Percentiles rank a stretch among this genome's conserved stretches.
Conservation (phyloP, 805 yeast genomes). For the Yamadazyma philogaea region DNA sequence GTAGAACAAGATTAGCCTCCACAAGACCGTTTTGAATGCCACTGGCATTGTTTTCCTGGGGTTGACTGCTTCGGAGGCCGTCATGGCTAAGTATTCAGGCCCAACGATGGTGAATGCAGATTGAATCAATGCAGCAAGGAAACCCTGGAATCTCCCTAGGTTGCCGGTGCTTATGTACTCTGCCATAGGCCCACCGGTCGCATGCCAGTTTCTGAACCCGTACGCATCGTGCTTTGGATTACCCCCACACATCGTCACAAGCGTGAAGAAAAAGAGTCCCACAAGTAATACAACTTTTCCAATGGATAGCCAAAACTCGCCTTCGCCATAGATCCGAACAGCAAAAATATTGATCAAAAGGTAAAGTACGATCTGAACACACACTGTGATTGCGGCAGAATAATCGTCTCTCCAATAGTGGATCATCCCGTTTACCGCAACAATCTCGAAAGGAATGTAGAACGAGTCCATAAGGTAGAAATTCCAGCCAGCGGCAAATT, state of each 20-base stretch:
- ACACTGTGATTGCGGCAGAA: constrained; percentile 47
- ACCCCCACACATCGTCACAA: constrained; percentile 37
- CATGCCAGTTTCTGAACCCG: constrained; percentile 35
- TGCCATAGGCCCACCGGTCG: constrained; percentile 37
- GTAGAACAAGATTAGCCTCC: constrained; percentile 36
- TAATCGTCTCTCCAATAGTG: constrained; percentile 52
- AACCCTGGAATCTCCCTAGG: constrained; percentile 41
- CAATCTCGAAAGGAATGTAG: constrained; percentile 47
- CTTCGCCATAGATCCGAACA: constrained; percentile 49
- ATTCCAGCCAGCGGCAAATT: constrained; percentile 39
- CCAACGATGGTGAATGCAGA: constrained; percentile 43
- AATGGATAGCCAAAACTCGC: constrained; percentile 45
- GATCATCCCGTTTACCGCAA: constrained; percentile 51
- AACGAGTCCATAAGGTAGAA: constrained; percentile 21
- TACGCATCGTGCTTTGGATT: constrained; percentile 32
- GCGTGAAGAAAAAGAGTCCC: constrained; percentile 36
- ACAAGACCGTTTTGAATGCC: constrained; percentile 55
- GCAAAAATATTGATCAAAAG: constrained; percentile 44
- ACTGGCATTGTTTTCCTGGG: constrained; percentile 59
- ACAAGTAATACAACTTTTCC: constrained; percentile 36
- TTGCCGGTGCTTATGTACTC: constrained; percentile 35
- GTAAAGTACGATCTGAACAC: constrained; percentile 40
- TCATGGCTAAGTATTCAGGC: constrained; percentile 44
- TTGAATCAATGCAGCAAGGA: constrained; percentile 34
- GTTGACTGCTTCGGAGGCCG: constrained; percentile 49